phyloP scores from a whole-genome alignment of 148 eudicot genomes.

The Rhododendron mucronatum region DNA sequence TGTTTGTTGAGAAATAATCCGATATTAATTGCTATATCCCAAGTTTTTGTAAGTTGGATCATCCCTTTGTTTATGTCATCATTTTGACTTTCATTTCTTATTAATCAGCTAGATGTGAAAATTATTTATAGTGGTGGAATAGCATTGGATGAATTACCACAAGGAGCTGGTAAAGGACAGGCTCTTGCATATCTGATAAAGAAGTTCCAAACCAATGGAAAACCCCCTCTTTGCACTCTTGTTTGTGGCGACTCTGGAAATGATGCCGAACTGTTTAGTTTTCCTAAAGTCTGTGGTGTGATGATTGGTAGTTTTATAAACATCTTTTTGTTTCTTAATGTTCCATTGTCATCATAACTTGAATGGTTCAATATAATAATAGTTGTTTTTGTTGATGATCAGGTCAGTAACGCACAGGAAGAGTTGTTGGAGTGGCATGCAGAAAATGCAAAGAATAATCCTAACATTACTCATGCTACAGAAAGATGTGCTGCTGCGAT shows the following conservation, averaged over 20 bases:
- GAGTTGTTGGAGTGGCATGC: conserved; percentile 5
- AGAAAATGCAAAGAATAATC: neutral
- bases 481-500: conserved; percentile 2
- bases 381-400: neutral
- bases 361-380: neutral
- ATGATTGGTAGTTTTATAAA: neutral
- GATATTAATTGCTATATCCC: neutral
- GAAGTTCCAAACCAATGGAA: neutral
- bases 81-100: neutral
- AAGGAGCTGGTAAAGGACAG: neutral
- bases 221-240: neutral
- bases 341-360: neutral
- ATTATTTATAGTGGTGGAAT: neutral
- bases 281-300: neutral
- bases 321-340: neutral
- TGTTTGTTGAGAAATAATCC: neutral
- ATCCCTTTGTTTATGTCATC: neutral
- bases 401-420: conserved; percentile 7
- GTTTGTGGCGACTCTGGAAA: conserved; percentile 1
- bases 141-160: neutral
- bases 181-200: neutral
- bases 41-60: neutral
- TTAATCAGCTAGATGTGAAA: neutral
- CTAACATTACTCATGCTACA: neutral
- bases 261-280: neutral